These are phyloP conservation scores for Fraxinus dipetala DNA, from an alignment of 305 asterid genomes.

Conservation along the genomic window DNA sequence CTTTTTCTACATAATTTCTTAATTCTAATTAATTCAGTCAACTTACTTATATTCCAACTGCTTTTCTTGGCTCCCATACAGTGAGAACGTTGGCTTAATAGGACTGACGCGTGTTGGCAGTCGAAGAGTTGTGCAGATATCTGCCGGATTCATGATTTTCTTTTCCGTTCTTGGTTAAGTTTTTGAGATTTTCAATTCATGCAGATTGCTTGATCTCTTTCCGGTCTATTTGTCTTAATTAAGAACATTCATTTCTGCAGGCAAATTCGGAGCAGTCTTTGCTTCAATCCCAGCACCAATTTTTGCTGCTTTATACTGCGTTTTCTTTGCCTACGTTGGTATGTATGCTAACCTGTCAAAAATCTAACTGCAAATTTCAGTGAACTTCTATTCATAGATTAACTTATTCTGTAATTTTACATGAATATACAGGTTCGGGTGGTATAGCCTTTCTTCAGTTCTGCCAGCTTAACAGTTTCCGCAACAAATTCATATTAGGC, in stretches of 20 bases:
- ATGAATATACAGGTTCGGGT: constrained; percentile 39
- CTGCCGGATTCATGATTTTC: constrained; percentile 65
- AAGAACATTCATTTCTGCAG: constrained; percentile 22
- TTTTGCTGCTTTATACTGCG: constrained; percentile 53
- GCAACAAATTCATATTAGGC: constrained; percentile 52
- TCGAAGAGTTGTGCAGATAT: constrained; percentile 65
- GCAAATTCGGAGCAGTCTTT: constrained; percentile 64
- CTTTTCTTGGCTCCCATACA: constrained; percentile 22
- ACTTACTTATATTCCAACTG: background rate
- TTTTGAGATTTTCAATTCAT: background rate
- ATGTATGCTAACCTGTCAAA: constrained; percentile 3
- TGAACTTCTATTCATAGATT: constrained; percentile 5
- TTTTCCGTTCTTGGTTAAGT: constrained; percentile 52
- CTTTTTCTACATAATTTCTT: background rate
- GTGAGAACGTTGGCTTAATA: constrained; percentile 60
- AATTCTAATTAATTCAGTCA: background rate
- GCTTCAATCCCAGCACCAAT: constrained; percentile 58
- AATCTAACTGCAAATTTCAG: background rate
- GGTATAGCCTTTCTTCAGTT: constrained; percentile 57
- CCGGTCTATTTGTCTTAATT: background rate
- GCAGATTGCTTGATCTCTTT: background rate
- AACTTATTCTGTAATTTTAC: background rate
- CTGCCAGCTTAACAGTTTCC: constrained; percentile 64
- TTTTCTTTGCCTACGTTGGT: constrained; percentile 61
- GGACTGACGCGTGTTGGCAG: constrained; percentile 62